Base-by-base conservation (phyloP, 768 basidiomycete species). In the Mycena belliarum region DNA sequence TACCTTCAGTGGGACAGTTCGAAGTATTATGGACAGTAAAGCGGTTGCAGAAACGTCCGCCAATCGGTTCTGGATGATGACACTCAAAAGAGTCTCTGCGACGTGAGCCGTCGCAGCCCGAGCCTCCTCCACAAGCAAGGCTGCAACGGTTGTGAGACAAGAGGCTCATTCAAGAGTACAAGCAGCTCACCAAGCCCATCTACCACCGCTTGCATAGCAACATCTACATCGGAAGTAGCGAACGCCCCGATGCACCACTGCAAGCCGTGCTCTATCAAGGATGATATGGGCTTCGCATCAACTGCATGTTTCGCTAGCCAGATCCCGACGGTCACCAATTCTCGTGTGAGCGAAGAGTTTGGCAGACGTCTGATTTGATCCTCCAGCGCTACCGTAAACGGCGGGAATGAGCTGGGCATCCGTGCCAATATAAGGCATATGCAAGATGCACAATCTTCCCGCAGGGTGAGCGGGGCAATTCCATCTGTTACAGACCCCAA, bases 31-130 rank as follows among this genome's bases (percentile, higher is more conserved):
- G 0, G 73, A 65, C 1, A 82, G 75, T 15, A 92, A 71, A 2
- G 74, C 66, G 3, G 88, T 63, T 18, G 77, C 72, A 21, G 59
- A 55, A 2, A 65, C 40, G 51, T 80, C 76, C 1, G 73, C 62
- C 18, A 95, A 72, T n/a, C 80, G 80, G 55, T 81, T 75, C 67
- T 87, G 88, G 41, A 90, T 75, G 18, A 83, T 75, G 1, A 83
- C 81, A 8, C 82, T 81, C 20, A 95, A 61, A 18, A 93, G 69
- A 1, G 91, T 86, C 57, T 97, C 94, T 1, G 83, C 85, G 10
- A 88, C 67, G 62, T 89, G 83, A 1, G 77, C 61, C 60, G 87
- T 87, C 32, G 81, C 65, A 20, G 65, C 64, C 2, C 73, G 52
- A 9, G 72, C 57, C 14, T 52, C 61, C 59, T 67, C 64, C 21